Conservation (phyloP, 2,329 filamentous ascomycete genomes). For the Huntiella savannae region DNA sequence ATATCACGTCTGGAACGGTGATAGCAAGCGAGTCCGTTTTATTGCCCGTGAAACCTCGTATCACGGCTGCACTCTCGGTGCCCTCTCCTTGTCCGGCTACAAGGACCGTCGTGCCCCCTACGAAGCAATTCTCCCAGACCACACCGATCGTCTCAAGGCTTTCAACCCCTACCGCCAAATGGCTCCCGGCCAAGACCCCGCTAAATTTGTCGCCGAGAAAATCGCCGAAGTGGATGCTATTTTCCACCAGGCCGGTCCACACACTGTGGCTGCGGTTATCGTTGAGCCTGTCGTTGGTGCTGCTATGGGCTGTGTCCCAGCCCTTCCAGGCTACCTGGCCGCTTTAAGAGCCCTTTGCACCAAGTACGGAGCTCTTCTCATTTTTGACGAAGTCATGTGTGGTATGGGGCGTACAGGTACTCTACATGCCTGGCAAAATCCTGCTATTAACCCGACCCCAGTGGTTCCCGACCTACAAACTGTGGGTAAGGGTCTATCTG, state of each 20-base stretch:
- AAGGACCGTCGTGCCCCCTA: constrained; percentile 39
- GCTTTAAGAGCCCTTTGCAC: constrained; percentile 51
- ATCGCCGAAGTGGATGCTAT: constrained; percentile 47
- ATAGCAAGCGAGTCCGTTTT: constrained; percentile 20
- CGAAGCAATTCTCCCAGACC: constrained; percentile 36
- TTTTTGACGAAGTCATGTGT: constrained; percentile 64
- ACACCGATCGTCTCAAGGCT: constrained; percentile 42
- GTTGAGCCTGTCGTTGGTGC: constrained; percentile 58
- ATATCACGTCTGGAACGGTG: constrained; percentile 24
- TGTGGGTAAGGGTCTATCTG: constrained; percentile 46
- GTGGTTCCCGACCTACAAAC: constrained; percentile 46
- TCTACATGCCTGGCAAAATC: constrained; percentile 41
- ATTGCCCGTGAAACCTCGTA: constrained; percentile 26
- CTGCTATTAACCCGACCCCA: constrained; percentile 19
- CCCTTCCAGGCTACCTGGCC: constrained; percentile 47
- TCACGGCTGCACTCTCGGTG: constrained; percentile 37
- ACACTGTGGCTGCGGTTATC: constrained; percentile 51
- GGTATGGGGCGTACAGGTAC: constrained; percentile 40
- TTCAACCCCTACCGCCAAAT: constrained; percentile 47
- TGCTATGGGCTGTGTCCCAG: constrained; percentile 45
- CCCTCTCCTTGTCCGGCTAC: constrained; percentile 46
- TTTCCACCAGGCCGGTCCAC: constrained; percentile 42
- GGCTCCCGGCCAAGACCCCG: constrained; percentile 29
- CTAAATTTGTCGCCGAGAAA: constrained; percentile 40
- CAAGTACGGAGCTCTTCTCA: constrained; percentile 52